Conservation (phyloP, 1,284 basidiomycete species). For the Marasmius tenuissimus region DNA sequence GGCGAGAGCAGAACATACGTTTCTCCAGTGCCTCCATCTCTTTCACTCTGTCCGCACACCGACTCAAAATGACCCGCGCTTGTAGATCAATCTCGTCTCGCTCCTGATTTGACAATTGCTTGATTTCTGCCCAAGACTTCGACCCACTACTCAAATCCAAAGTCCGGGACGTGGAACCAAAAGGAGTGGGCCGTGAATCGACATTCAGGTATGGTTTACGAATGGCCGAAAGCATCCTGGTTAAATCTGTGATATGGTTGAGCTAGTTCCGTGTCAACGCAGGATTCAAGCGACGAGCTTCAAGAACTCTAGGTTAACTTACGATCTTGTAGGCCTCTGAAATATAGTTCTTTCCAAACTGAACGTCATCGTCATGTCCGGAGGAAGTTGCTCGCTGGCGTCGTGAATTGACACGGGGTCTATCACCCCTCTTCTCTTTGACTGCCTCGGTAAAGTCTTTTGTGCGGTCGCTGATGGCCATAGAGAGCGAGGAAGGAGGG, state of each 20-base stretch:
- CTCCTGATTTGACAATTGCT: slow-evolving; percentile 79
- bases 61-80: slow-evolving; percentile 77
- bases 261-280: slow-evolving; percentile 43
- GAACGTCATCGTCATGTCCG: slow-evolving; percentile 28
- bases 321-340: slow-evolving; percentile 75
- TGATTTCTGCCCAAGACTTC: slow-evolving; percentile 66
- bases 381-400: slow-evolving; percentile 31
- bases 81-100: slow-evolving; percentile 91
- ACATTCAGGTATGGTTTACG: slow-evolving; percentile 80
- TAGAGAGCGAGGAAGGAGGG: slow-evolving; percentile 19
- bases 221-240: slow-evolving; percentile 67
- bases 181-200: slow-evolving; percentile 56
- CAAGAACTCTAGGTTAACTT: slow-evolving; percentile 25
- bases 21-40: slow-evolving; percentile 86
- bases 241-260: slow-evolving; percentile 69
- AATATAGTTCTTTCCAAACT: slow-evolving; percentile 65
- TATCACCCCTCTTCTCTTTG: slow-evolving; percentile 41
- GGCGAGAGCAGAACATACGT: slow-evolving; percentile 47
- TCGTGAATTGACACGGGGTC: slow-evolving; percentile 35
- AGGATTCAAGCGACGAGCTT: slow-evolving; percentile 1
- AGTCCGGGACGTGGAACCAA: slow-evolving; percentile 46
- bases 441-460: slow-evolving; percentile 57
- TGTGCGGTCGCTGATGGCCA: slow-evolving; percentile 58
- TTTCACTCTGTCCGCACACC: slow-evolving; percentile 81
- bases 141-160: slow-evolving; percentile 52